Base-by-base conservation (phyloP, 495 filamentous ascomycete species). In the Hypoxylon trugodes region DNA sequence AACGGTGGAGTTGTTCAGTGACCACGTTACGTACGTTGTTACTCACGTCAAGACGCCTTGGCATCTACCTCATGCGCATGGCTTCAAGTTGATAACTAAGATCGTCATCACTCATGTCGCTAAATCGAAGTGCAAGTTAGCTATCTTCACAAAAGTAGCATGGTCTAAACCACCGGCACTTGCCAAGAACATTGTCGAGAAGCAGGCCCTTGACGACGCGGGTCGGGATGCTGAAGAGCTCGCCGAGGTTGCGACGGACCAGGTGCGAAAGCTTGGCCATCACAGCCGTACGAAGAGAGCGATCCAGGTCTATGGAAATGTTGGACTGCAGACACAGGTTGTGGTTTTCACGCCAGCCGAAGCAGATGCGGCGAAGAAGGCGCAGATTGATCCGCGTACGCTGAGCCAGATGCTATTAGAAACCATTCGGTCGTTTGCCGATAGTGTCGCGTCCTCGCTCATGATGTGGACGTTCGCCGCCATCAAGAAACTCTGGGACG, bases 21-120 rank as follows among this genome's bases (percentile, higher is more conserved):
- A 98, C 62, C 94, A 98, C 71, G 82, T 98, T 38, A 97, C 93
- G 73, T 98, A 98, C 73, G 92, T 97, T 33, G 84, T 98, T 41
- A 92, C 91, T 10, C 91, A 97, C 71, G 86, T 86, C 59, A 92
- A 91, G 68, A 90, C 86, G 0, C 93, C 94, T 1, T 97, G 92
- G 92, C 91, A 96, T 78, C 82, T 98, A 13, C 95, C 96, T 1
- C 84, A 91, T 72, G 80, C 83, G 41, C 83, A 90, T 28, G 82
- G 86, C 21, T 97, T 97, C 76, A 87, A 89, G 67, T 80, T 98
- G 26, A 86, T 94, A 25, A 93, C 85, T 60, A 97, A 97, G 77
- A 86, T 97, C 50, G 92, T 96, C 42, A 96, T 98, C 58, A 97
- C 95, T 7, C 91, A 97, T 71, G 82, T 93, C 50, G 86, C 91